Percentiles rank a stretch among this genome's conserved stretches.
Evolutionary conservation across 2,329 filamentous ascomycete genomes (phyloP).

Genomic region (Sclerotinia nivalis): DNA sequence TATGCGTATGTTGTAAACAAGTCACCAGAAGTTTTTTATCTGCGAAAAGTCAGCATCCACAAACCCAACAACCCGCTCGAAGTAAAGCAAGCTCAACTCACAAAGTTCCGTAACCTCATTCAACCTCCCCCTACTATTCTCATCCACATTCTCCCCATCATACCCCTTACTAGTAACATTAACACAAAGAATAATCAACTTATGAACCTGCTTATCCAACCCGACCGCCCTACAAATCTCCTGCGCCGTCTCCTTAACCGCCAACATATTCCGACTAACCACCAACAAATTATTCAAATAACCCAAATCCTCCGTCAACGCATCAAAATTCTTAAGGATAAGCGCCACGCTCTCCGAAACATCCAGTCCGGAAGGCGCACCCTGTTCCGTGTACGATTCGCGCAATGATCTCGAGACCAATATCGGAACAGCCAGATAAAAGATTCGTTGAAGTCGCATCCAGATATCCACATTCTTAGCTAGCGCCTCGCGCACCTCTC

Average conservation of each 20-base stretch:
- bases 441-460: slow-evolving; percentile 64
- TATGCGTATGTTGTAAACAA: slow-evolving; percentile 65
- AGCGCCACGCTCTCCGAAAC: slow-evolving; percentile 62
- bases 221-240: slow-evolving; percentile 64
- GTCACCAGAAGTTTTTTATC: slow-evolving; percentile 68
- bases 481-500: slow-evolving; percentile 60
- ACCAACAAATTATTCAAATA: slow-evolving; percentile 68
- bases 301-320: slow-evolving; percentile 62
- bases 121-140: slow-evolving; percentile 56
- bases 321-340: slow-evolving; percentile 62
- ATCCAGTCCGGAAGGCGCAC: slow-evolving; percentile 57
- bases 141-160: slow-evolving; percentile 61
- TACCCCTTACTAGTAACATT: slow-evolving; percentile 69
- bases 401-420: slow-evolving; percentile 61
- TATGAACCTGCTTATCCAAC: slow-evolving; percentile 66
- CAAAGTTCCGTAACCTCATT: slow-evolving; percentile 66
- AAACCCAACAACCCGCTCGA: not conserved
- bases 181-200: slow-evolving; percentile 64
- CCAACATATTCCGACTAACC: slow-evolving; percentile 64
- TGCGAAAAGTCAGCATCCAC: slow-evolving; percentile 37
- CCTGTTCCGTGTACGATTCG: slow-evolving; percentile 53
- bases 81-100: slow-evolving; percentile 42
- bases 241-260: slow-evolving; percentile 64
- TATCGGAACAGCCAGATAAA: slow-evolving; percentile 60
- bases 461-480: slow-evolving; percentile 65